Evolutionary conservation across 768 basidiomycete species (phyloP).

Genomic region (Russula virescens): DNA sequence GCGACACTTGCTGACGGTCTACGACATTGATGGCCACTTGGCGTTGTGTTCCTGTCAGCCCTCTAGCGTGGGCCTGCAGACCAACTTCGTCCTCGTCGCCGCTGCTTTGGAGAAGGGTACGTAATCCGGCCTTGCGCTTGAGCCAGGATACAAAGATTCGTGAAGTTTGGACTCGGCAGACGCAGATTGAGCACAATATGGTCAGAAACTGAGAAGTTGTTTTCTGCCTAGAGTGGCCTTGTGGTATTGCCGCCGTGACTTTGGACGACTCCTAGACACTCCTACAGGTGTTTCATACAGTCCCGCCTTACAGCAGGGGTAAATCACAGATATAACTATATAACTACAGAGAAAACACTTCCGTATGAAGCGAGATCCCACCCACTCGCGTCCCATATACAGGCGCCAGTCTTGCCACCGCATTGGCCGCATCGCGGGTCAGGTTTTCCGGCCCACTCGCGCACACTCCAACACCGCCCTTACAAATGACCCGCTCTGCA

Average conservation of each 20-base stretch:
- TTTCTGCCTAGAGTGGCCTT: not conserved
- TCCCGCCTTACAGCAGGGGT: too few relatives aligned
- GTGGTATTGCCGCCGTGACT: too few relatives aligned
- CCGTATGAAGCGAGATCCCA: slow-evolving; percentile 68
- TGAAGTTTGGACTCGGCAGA: slow-evolving; percentile 20
- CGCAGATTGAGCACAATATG: too few relatives aligned
- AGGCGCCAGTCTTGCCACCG: slow-evolving; percentile 57
- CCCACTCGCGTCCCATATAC: slow-evolving; percentile 44
- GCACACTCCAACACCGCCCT: slow-evolving; percentile 68
- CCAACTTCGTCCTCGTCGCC: slow-evolving; percentile 62
- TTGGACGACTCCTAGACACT: too few relatives aligned
- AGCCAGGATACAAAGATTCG: slow-evolving; percentile 55
- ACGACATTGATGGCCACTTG: too few relatives aligned
- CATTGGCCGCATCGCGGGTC: slow-evolving; percentile 68
- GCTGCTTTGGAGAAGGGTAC: slow-evolving; percentile 47
- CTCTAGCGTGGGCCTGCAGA: too few relatives aligned
- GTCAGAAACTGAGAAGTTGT: too few relatives aligned
- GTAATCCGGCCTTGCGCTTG: slow-evolving; percentile 62
- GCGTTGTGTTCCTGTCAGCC: too few relatives aligned
- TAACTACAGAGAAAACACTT: slow-evolving; percentile 52
- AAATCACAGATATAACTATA: not conserved
- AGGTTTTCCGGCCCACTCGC: slow-evolving; percentile 76
- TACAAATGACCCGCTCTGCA: slow-evolving; percentile 32
- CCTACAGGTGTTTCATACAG: too few relatives aligned
- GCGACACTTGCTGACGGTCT: too few relatives aligned